Conservation (phyloP, 352 stramenopile genomes). For the Pythium aquatile region DNA sequence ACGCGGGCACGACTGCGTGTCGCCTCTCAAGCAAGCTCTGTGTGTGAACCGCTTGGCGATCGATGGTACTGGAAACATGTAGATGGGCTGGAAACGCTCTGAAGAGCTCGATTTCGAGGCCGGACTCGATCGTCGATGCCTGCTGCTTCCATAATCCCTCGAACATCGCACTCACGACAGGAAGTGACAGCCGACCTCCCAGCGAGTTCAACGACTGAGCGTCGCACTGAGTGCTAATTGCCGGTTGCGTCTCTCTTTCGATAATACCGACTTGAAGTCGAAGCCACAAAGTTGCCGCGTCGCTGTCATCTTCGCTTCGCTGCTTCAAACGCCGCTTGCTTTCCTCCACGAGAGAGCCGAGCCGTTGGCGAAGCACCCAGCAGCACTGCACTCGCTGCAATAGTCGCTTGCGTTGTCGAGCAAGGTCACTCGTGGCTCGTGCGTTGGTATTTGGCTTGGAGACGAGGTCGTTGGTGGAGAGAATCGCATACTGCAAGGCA, state of each 20-base stretch:
- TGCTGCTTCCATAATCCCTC: slow-evolving; percentile 42
- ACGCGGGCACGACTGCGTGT: slow-evolving; percentile 4
- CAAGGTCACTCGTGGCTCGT: slow-evolving; percentile 5
- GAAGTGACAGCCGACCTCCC: slow-evolving; percentile 28
- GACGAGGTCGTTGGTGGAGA: slow-evolving; percentile 21
- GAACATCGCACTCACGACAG: slow-evolving; percentile 51
- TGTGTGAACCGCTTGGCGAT: not conserved
- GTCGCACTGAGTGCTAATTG: not conserved
- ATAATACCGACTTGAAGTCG: slow-evolving; percentile 23
- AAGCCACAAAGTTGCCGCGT: slow-evolving; percentile 4
- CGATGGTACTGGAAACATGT: not conserved
- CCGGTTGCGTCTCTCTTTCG: not conserved
- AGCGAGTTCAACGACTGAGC: slow-evolving; percentile 4
- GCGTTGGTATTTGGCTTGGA: not conserved
- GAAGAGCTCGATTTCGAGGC: slow-evolving; percentile 53
- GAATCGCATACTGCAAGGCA: slow-evolving; percentile 15
- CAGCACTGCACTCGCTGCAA: slow-evolving; percentile 38
- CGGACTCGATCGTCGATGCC: slow-evolving; percentile 28
- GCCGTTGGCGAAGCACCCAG: slow-evolving; percentile 43
- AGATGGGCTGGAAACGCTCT: slow-evolving; percentile 33
- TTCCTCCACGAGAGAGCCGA: slow-evolving; percentile 34
- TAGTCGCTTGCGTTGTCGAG: slow-evolving; percentile 21
- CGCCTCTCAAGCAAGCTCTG: not conserved
- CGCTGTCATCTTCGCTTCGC: not conserved
- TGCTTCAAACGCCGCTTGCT: slow-evolving; percentile 28